Evolutionary conservation across 2,329 filamentous ascomycete species (phyloP).

Genomic region (Colletotrichum sp.): DNA sequence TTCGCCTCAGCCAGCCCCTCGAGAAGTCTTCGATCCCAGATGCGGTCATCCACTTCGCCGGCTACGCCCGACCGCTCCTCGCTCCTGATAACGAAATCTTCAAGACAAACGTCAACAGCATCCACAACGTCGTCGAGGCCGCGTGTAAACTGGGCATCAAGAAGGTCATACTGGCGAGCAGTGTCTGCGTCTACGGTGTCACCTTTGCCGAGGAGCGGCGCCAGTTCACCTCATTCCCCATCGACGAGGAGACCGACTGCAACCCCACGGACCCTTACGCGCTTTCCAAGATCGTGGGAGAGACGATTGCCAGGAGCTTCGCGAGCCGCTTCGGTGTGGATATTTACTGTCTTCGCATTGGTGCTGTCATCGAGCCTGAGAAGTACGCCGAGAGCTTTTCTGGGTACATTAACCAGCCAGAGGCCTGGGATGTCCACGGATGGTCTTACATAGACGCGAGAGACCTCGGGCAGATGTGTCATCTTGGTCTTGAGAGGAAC

Average conservation of each 20-base stretch:
- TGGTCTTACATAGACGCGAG: conserved; percentile 69
- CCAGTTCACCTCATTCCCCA: conserved; percentile 61
- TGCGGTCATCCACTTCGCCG: conserved; percentile 67
- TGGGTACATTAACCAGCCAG: conserved; percentile 53
- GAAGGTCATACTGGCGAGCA: conserved; percentile 66
- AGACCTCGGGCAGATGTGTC: conserved; percentile 66
- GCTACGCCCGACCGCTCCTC: conserved; percentile 64
- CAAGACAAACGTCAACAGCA: conserved; percentile 57
- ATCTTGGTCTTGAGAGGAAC: conserved; percentile 55
- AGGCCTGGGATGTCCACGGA: conserved; percentile 58
- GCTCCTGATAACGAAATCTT: conserved; percentile 67
- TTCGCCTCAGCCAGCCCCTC: conserved; percentile 41
- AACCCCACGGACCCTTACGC: conserved; percentile 69
- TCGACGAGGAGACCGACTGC: conserved; percentile 63
- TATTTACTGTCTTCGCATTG: conserved; percentile 66
- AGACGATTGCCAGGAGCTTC: conserved; percentile 62
- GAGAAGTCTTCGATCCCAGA: conserved; percentile 50
- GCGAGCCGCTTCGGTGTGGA: conserved; percentile 60
- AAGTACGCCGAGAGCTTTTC: conserved; percentile 62
- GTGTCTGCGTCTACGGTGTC: conserved; percentile 66
- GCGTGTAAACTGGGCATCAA: conserved; percentile 65
- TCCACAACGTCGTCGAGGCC: conserved; percentile 69
- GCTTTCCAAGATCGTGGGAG: conserved; percentile 63
- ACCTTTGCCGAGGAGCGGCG: conserved; percentile 64
- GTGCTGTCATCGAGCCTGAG: conserved; percentile 66